Conservation (phyloP, 1,284 basidiomycete genomes). For the Schizophyllum commune region DNA sequence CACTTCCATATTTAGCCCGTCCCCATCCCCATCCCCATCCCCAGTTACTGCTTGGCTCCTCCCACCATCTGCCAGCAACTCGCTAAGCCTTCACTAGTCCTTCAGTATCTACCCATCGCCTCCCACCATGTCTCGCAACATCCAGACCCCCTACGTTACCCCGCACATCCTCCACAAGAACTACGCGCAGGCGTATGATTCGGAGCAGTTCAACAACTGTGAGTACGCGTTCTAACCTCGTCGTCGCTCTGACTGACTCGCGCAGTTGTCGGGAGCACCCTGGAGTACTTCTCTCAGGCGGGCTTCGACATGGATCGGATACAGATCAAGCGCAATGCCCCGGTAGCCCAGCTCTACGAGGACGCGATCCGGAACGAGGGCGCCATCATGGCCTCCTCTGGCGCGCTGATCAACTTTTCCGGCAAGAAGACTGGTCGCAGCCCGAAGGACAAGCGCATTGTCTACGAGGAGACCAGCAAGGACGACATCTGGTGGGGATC, state of each 20-base stretch:
- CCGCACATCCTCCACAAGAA: slow-evolving; percentile 79
- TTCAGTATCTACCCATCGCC: neutral
- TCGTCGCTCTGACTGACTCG: slow-evolving; percentile 2
- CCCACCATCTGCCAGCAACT: neutral
- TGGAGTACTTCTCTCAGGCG: slow-evolving; percentile 98
- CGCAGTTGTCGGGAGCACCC: slow-evolving; percentile 81
- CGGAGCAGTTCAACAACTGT: slow-evolving; percentile 55
- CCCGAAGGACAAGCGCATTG: slow-evolving; percentile 99
- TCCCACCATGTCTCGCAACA: slow-evolving; percentile 46
- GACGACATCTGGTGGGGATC: slow-evolving; percentile 99
- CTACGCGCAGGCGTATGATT: slow-evolving; percentile 67
- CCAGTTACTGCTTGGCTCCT: slow-evolving; percentile 1
- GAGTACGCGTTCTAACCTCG: slow-evolving; percentile 20
- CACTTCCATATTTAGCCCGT: neutral
- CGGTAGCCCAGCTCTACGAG: slow-evolving; percentile 94
- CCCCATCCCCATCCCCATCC: neutral
- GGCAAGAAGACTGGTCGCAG: slow-evolving; percentile 98
- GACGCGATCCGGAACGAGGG: slow-evolving; percentile 98
- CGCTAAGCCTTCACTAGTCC: slow-evolving; percentile 9
- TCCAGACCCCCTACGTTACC: slow-evolving; percentile 74
- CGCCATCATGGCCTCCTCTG: slow-evolving; percentile 93
- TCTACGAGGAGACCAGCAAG: slow-evolving; percentile 95
- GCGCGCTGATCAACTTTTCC: slow-evolving; percentile 99
- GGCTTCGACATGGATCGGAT: slow-evolving; percentile 97
- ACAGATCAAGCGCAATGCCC: slow-evolving; percentile 89